Base-by-base conservation (phyloP, 2,329 filamentous ascomycete species). In the Fusarium bactridioides region DNA sequence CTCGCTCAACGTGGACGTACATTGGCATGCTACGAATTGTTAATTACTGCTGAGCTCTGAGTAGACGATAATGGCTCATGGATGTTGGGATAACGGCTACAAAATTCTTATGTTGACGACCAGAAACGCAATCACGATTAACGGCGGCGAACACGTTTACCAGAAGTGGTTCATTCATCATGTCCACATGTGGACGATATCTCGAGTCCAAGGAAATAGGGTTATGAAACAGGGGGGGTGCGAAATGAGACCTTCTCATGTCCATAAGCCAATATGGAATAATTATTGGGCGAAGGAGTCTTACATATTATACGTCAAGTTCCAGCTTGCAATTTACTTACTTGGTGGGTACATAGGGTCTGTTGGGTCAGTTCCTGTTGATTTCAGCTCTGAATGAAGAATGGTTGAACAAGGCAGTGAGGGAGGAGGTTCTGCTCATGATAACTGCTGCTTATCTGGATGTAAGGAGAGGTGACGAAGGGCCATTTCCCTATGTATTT, bases 71-170 rank as follows among this genome's bases (percentile, higher is more conserved):
- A 13, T 38, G 27, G 38, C 25, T 41, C 21, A 35, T 56, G 54
- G 37, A 37, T 47, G 56, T 23, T 50, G 31, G 33, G 23, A 37
- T 25, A 48, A 31, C 23, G 29, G 40, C n/a, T 60, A 60, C 31
- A 55, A 45, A 47, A 55, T 48, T 56, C 29, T 64, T 68, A 56
- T 55, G 40, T 67, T 73, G 59, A 73, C 47, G 67, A 73, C 48
- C 50, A 71, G 60, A 70, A 70, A 73, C 38, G 67, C 40, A 53
- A 73, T 57, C 51, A 68, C 44, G 56, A 72, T 59, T 74, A 50
- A 65, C 38, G 59, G 64, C 48, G 43, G 40, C 40, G n/a, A 61
- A 58, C 45, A 33, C 53, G 43, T 57, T 59, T 66, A 50, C 41
- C 29, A 50, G 54, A 44, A 35, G 35, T 35, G 31, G 47, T 45